Evolutionary conservation across 148 eudicot species (phyloP).

Genomic region (Silene uniflora): DNA sequence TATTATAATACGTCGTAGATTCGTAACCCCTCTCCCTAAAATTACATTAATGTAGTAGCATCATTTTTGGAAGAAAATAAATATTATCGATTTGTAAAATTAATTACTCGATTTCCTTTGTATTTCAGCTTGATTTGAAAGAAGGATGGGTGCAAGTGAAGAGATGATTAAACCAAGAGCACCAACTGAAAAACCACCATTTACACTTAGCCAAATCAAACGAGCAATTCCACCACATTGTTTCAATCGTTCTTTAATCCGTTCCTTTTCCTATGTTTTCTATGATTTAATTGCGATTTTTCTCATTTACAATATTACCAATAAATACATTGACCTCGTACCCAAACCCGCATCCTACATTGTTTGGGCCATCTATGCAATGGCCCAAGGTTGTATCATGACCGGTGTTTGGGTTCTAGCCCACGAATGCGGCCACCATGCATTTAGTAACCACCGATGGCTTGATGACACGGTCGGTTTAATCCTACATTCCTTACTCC

Average conservation of each 20-base stretch:
- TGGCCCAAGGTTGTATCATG: constrained; percentile 33
- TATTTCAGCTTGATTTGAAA: background rate
- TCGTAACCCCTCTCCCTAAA: too few species aligned
- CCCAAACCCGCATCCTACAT: constrained; percentile 53
- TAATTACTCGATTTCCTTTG: background rate
- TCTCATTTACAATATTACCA: constrained; percentile 52
- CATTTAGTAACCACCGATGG: constrained; percentile 37
- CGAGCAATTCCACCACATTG: constrained; percentile 90
- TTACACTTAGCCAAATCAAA: constrained; percentile 66
- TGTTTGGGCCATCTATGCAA: constrained; percentile 63
- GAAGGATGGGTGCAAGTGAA: constrained; percentile 13
- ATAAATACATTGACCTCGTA: constrained; percentile 55
- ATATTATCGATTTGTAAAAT: background rate
- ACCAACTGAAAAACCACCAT: constrained; percentile 69
- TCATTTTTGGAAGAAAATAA: too few species aligned
- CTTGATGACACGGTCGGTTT: constrained; percentile 69
- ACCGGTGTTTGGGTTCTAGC: constrained; percentile 41
- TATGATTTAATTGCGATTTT: constrained; percentile 54
- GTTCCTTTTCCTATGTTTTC: constrained; percentile 60
- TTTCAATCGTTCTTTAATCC: constrained; percentile 68
- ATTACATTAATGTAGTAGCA: too few species aligned
- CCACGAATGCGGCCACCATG: constrained; percentile 41
- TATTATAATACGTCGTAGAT: too few species aligned
- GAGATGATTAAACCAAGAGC: constrained; percentile 31
- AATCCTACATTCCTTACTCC: constrained; percentile 62